A percentile compares a stretch with the other conserved stretches of the same genome.
Evolutionary conservation across 805 yeast species (phyloP).

Genomic region (Brettanomyces anomalus): DNA sequence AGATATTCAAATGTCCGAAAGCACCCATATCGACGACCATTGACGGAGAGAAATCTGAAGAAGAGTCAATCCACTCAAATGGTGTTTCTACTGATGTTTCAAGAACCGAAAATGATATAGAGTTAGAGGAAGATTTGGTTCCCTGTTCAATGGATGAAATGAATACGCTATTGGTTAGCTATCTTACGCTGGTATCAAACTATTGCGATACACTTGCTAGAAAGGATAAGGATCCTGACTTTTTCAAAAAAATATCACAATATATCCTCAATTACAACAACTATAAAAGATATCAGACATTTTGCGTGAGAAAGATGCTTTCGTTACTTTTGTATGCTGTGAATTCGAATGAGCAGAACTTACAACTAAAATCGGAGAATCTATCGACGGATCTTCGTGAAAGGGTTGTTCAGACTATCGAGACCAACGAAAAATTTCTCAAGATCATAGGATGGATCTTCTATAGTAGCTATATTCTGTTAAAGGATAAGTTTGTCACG

Average conservation of each 20-base stretch:
- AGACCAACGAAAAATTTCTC: constrained; percentile 21
- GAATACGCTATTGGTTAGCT: constrained; percentile 27
- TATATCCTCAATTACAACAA: constrained; percentile 16
- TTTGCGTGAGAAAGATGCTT: constrained; percentile 41
- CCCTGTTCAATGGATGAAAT: constrained; percentile 23
- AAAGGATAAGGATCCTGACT: constrained; percentile 15
- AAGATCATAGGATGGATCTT: constrained; percentile 26
- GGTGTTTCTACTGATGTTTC: not conserved
- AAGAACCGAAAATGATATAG: not conserved
- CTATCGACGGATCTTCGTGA: constrained; percentile 10
- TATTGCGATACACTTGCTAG: constrained; percentile 17
- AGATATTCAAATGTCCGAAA: constrained; percentile 7
- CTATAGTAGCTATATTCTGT: constrained; percentile 7
- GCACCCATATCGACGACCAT: no score
- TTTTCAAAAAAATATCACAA: constrained; percentile 19
- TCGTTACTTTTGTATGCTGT: constrained; percentile 31
- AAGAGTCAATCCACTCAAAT: not conserved
- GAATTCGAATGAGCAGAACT: constrained; percentile 17
- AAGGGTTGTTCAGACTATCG: constrained; percentile 16
- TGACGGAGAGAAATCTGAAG: constrained; percentile 3
- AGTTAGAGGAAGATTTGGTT: constrained; percentile 4
- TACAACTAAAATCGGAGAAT: constrained; percentile 10
- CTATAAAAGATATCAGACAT: constrained; percentile 30
- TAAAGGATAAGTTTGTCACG: constrained; percentile 26
- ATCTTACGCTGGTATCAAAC: constrained; percentile 22